Conservation (phyloP, 2,329 filamentous ascomycete genomes). For the Hymenoscyphus occultus region DNA sequence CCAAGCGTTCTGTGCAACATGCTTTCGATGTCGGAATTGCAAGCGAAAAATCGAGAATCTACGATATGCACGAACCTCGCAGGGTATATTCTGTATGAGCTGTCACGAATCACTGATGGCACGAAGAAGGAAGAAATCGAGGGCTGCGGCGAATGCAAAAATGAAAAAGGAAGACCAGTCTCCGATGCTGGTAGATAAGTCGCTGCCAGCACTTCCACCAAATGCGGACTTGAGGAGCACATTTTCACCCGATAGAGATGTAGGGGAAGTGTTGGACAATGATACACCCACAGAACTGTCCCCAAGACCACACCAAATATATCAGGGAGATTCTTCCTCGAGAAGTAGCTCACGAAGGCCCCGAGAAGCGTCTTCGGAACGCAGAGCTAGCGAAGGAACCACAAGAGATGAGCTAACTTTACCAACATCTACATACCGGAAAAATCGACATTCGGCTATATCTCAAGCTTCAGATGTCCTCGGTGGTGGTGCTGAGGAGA, state of each 20-base stretch:
- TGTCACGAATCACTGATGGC: slow-evolving; percentile 98
- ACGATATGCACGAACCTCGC: slow-evolving; percentile 93
- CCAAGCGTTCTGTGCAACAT: slow-evolving; percentile 95
- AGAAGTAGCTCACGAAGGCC: slow-evolving; percentile 50
- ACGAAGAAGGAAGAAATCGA: slow-evolving; percentile 80
- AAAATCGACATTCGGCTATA: slow-evolving; percentile 71
- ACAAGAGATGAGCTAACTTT: slow-evolving; percentile 63
- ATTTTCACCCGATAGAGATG: slow-evolving; percentile 55
- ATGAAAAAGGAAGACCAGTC: slow-evolving; percentile 60
- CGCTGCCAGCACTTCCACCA: slow-evolving; percentile 83
- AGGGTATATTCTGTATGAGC: slow-evolving; percentile 99
- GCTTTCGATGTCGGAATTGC: slow-evolving; percentile 96
- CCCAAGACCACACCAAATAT: slow-evolving; percentile 54
- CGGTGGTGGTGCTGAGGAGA: slow-evolving; percentile 42
- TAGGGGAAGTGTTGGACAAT: slow-evolving; percentile 57
- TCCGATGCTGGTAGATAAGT: slow-evolving; percentile 81
- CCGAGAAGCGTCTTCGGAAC: slow-evolving; percentile 51
- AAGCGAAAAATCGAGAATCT: slow-evolving; percentile 99
- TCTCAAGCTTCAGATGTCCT: slow-evolving; percentile 47
- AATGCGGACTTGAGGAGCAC: slow-evolving; percentile 62
- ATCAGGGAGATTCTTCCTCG: slow-evolving; percentile 54
- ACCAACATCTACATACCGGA: slow-evolving; percentile 73
- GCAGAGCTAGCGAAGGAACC: slow-evolving; percentile 41
- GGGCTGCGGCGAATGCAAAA: slow-evolving; percentile 61
- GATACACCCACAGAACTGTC: slow-evolving; percentile 69